Evolutionary conservation across 176 grass and related monocot species (phyloP).

Genomic region (Musa acuminata): DNA sequence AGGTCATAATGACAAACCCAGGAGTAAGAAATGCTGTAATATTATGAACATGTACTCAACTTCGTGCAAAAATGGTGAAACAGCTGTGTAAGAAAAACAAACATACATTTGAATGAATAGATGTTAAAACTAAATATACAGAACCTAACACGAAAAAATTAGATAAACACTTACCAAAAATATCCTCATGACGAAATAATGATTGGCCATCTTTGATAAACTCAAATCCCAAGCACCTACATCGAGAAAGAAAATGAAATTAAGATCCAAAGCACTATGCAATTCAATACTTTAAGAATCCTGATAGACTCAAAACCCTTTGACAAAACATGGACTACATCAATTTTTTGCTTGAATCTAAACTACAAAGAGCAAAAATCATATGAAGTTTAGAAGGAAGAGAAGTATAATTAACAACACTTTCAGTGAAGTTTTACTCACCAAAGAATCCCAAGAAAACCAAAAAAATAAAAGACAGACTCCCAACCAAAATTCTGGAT

Average conservation of each 20-base stretch:
- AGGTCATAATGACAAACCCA: too few species aligned
- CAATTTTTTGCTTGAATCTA: neutral
- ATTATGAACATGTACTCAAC: neutral
- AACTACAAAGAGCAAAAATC: neutral
- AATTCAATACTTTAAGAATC: neutral
- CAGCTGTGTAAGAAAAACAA: neutral
- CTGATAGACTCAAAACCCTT: neutral
- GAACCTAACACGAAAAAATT: slow-evolving; percentile 11
- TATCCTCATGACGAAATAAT: slow-evolving; percentile 23
- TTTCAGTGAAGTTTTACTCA: slow-evolving; percentile 29
- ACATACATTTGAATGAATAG: neutral
- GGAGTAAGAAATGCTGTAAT: too few species aligned
- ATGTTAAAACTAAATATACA: neutral
- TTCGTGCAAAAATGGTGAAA: too few species aligned
- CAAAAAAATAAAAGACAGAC: slow-evolving; percentile 92
- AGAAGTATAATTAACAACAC: neutral
- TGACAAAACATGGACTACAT: neutral
- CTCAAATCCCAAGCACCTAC: slow-evolving; percentile 79
- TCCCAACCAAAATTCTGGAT: slow-evolving; percentile 94
- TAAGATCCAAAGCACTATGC: neutral
- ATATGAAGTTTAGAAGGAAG: neutral
- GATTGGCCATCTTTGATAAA: slow-evolving; percentile 58
- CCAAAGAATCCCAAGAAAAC: slow-evolving; percentile 89
- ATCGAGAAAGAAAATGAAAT: neutral
- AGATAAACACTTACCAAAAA: slow-evolving; percentile 49